Conservation (phyloP, 148 eudicot species). For the Fagopyrum esculentum region DNA sequence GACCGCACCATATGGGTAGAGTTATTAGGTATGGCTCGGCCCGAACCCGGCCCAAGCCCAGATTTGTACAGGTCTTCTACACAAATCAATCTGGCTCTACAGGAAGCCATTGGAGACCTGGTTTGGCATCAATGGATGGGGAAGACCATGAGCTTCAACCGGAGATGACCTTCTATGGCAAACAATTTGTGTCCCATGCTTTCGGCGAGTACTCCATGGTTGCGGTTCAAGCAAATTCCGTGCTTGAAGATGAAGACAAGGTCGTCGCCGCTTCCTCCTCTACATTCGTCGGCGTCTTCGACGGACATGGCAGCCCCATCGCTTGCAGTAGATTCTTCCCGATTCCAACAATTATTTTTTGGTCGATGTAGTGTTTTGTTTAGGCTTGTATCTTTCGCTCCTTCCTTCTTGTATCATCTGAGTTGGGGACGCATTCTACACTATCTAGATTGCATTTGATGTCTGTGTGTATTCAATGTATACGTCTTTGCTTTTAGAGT, state of each 20-base stretch:
- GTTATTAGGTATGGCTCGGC: too few species aligned
- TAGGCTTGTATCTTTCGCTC: too few species aligned
- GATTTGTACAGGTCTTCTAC: too few species aligned
- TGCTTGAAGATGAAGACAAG: constrained; percentile 74
- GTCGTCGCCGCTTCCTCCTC: constrained; percentile 59
- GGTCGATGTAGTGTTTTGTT: too few species aligned
- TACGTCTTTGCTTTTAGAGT: too few species aligned
- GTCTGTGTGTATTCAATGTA: too few species aligned
- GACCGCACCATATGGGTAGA: too few species aligned
- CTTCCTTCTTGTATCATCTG: too few species aligned
- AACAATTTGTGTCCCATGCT: constrained; percentile 62
- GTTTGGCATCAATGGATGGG: constrained; percentile 23
- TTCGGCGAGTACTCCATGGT: constrained; percentile 84
- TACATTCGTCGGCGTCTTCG: constrained; percentile 74
- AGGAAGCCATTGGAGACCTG: constrained; percentile 22
- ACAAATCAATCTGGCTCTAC: not conserved
- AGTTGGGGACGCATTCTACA: too few species aligned
- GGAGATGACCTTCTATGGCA: constrained; percentile 58
- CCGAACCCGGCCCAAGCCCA: too few species aligned
- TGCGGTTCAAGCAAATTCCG: constrained; percentile 80
- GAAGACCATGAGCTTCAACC: constrained; percentile 34
- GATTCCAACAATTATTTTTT: too few species aligned
- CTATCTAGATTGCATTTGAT: too few species aligned
- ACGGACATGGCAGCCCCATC: constrained; percentile 92
- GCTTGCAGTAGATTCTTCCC: constrained; percentile 17